Percentiles rank a stretch among this genome's conserved stretches.
These are phyloP conservation scores for Plasmodium inui DNA, from an alignment of 169 alveolate species.

Conservation along the genomic window DNA sequence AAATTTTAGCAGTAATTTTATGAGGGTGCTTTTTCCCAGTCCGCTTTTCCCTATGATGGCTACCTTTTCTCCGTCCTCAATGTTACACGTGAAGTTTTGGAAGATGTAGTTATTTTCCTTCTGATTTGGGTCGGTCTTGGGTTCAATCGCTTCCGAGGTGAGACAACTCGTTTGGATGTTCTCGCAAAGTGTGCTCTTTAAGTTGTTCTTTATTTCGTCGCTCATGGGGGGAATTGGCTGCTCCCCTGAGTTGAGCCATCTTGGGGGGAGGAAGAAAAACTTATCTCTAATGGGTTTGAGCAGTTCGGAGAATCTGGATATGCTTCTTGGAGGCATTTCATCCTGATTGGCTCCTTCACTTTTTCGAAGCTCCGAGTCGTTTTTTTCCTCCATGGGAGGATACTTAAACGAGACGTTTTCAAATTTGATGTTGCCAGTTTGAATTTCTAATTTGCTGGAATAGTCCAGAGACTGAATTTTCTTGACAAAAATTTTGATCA, in stretches of 20 bases:
- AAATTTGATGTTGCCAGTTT: conserved; percentile 43
- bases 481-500: conserved; percentile 59
- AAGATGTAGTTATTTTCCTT: conserved; percentile 37
- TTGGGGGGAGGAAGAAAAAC: not conserved
- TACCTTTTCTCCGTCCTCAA: conserved; percentile 65
- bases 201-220: not conserved
- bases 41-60: conserved; percentile 94
- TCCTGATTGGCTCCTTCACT: not conserved
- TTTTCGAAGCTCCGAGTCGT: not conserved
- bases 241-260: not conserved
- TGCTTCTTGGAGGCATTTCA: not conserved
- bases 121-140: not conserved
- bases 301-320: not conserved
- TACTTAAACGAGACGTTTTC: conserved; percentile 56
- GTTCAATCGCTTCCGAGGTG: not conserved
- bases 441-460: conserved; percentile 3
- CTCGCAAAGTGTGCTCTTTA: not conserved
- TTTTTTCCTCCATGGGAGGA: conserved; percentile 18
- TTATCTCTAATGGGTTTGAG: not conserved
- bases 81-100: conserved; percentile 64
- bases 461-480: conserved; percentile 41
- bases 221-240: not conserved
- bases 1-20: conserved; percentile 93
- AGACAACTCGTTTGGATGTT: not conserved
- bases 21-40: conserved; percentile 95